Conservation (phyloP, 2,329 filamentous ascomycete species). For the Penicillium sp. region DNA sequence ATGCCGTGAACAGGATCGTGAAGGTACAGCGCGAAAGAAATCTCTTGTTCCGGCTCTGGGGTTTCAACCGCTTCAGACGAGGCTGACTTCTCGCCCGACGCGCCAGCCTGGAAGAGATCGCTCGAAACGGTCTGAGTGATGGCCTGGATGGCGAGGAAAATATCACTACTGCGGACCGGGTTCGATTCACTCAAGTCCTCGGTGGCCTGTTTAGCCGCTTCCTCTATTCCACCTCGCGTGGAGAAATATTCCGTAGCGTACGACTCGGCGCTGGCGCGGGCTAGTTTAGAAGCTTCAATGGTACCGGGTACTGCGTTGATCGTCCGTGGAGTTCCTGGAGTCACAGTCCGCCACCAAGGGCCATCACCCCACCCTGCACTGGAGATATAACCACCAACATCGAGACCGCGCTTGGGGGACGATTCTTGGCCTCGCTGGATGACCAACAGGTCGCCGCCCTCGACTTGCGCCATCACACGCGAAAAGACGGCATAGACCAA, state of each 20-base stretch:
- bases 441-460: conserved; percentile 92
- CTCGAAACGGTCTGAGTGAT: conserved; percentile 68
- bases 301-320: conserved; percentile 80
- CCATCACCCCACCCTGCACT: conserved; percentile 81
- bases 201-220: conserved; percentile 77
- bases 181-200: conserved; percentile 81
- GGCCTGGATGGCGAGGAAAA: conserved; percentile 95
- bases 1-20: conserved; percentile 90
- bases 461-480: conserved; percentile 97
- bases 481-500: conserved; percentile 90
- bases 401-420: conserved; percentile 66
- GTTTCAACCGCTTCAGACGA: conserved; percentile 41
- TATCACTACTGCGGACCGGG: conserved; percentile 87
- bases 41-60: conserved; percentile 57
- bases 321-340: conserved; percentile 68
- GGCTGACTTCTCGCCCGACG: conserved; percentile 41
- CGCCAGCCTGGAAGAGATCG: conserved; percentile 69
- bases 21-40: conserved; percentile 79
- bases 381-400: conserved; percentile 35
- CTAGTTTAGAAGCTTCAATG: conserved; percentile 87
- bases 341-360: conserved; percentile 81
- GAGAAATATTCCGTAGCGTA: conserved; percentile 87
- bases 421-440: conserved; percentile 91
- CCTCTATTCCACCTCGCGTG: conserved; percentile 75
- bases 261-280: conserved; percentile 82